Percentiles rank a stretch among this genome's conserved stretches.
Evolutionary conservation across 805 yeast species (phyloP).

Genomic region (Schwanniomyces yamadae): DNA sequence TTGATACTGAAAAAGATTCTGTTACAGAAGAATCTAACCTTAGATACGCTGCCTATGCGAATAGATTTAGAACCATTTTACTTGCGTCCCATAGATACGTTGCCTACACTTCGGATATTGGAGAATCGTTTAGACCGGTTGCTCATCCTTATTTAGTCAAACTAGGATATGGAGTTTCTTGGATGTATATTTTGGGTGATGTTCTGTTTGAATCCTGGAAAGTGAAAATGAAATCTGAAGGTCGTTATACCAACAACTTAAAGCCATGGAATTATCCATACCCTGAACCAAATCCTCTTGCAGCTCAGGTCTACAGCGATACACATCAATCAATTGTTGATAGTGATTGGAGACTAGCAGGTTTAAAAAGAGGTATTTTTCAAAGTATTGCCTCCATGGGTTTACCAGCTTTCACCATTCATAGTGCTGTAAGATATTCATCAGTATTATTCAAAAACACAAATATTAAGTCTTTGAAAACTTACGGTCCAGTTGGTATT

Average conservation of each 20-base stretch:
- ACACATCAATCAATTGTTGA: slow-evolving; percentile 31
- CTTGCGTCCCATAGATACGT: slow-evolving; percentile 76
- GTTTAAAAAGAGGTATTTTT: slow-evolving; percentile 71
- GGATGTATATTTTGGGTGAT: slow-evolving; percentile 76
- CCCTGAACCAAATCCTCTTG: slow-evolving; percentile 36
- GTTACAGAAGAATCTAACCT: slow-evolving; percentile 23
- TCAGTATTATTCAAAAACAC: slow-evolving; percentile 60
- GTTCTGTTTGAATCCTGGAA: slow-evolving; percentile 74
- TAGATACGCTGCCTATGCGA: slow-evolving; percentile 83
- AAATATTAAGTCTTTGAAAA: slow-evolving; percentile 45
- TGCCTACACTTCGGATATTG: slow-evolving; percentile 84
- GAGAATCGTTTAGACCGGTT: slow-evolving; percentile 82
- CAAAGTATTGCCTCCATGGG: slow-evolving; percentile 86
- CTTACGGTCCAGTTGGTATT: slow-evolving; percentile 75
- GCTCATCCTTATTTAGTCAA: slow-evolving; percentile 68
- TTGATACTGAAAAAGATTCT: slow-evolving; percentile 11
- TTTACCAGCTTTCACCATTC: slow-evolving; percentile 83
- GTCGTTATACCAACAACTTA: slow-evolving; percentile 57
- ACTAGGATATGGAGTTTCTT: slow-evolving; percentile 68
- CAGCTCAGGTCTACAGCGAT: slow-evolving; percentile 30
- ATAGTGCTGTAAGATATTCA: slow-evolving; percentile 69
- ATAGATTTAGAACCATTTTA: slow-evolving; percentile 67
- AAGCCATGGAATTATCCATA: slow-evolving; percentile 66
- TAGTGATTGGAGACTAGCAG: slow-evolving; percentile 66
- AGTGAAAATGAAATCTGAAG: slow-evolving; percentile 63